phyloP scores from a whole-genome alignment of 139 green algal genomes.

The Bryopsis sp. region DNA sequence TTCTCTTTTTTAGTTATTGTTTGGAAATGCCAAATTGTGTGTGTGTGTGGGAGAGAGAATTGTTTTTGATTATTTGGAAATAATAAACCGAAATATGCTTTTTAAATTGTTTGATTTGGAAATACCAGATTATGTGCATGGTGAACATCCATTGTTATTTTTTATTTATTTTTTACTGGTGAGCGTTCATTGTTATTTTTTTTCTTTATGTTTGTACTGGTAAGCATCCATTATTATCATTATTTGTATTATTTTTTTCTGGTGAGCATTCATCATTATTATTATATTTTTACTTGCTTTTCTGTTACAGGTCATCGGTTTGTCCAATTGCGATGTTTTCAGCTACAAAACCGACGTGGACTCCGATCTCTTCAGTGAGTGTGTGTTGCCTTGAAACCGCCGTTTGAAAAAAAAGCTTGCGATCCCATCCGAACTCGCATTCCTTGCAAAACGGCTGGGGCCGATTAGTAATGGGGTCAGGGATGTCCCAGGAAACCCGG shows the following conservation, averaged over 20 bases:
- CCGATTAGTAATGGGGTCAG: no score
- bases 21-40: no score
- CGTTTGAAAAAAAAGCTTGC: no score
- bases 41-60: no score
- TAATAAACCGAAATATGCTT: no score
- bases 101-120: no score
- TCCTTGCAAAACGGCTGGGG: no score
- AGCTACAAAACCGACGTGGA: conserved; percentile 76
- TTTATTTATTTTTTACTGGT: background rate
- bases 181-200: background rate
- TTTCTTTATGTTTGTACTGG: background rate
- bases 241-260: conserved; percentile 4
- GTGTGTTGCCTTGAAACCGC: background rate
- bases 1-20: no score
- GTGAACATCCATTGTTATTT: conserved; percentile 9
- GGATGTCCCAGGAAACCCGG: no score
- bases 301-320: conserved; percentile 56
- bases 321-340: conserved; percentile 94
- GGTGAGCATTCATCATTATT: conserved; percentile 6
- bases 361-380: conserved; percentile 68
- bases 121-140: conserved; percentile 17
- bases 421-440: no score
- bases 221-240: background rate
- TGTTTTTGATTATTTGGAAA: no score
- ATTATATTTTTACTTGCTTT: background rate